Conservation (phyloP, 768 basidiomycete species). For the Tephrocybe sp. region DNA sequence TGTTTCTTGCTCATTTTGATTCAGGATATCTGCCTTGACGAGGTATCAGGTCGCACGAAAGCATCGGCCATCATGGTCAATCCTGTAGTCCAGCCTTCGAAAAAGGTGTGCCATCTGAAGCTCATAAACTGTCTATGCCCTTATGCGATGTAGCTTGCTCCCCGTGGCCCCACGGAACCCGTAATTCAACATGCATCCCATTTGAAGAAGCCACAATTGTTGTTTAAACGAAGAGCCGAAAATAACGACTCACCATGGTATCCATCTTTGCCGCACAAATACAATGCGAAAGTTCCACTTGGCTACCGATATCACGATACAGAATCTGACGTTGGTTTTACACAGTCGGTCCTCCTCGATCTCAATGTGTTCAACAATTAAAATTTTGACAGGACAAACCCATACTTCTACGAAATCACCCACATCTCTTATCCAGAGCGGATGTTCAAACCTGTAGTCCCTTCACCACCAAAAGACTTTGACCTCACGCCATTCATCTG, state of each 20-base stretch:
- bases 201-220: conserved; percentile 78
- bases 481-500: conserved; percentile 68
- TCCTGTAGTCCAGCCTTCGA: conserved; percentile 26
- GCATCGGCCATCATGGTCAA: conserved; percentile 62
- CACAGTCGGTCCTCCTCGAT: conserved; percentile 27
- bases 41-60: conserved; percentile 68
- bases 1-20: neutral
- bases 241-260: conserved; percentile 66
- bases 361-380: neutral
- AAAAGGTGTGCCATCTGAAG: conserved; percentile 28
- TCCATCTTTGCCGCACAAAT: conserved; percentile 72
- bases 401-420: conserved; percentile 83
- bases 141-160: conserved; percentile 20
- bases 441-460: conserved; percentile 55
- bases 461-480: conserved; percentile 56
- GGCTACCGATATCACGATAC: conserved; percentile 50
- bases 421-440: conserved; percentile 67
- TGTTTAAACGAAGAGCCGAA: conserved; percentile 58
- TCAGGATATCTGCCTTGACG: conserved; percentile 83
- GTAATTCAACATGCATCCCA: conserved; percentile 72
- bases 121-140: conserved; percentile 5
- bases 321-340: conserved; percentile 19
- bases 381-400: conserved; percentile 48
- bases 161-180: conserved; percentile 50
- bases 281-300: conserved; percentile 81